Conservation (phyloP, 108 stramenopile species). For the Conticribra guillardii region DNA sequence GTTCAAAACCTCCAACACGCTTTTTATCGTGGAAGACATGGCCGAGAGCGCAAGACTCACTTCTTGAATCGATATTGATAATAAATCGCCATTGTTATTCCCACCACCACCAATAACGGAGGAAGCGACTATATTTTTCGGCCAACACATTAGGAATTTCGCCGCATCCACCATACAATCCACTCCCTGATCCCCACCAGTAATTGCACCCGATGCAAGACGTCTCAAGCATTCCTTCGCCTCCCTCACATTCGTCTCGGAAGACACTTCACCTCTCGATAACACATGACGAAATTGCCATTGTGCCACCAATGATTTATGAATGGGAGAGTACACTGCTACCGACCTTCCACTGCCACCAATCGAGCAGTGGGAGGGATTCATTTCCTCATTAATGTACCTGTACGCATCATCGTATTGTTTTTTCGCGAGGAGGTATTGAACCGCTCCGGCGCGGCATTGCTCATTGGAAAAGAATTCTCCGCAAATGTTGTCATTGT, state of each 20-base stretch:
- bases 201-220: slow-evolving; percentile 33
- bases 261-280: slow-evolving; percentile 21
- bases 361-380: no score
- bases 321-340: slow-evolving; percentile 52
- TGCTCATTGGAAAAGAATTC: slow-evolving; percentile 35
- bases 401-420: slow-evolving; percentile 52
- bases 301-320: slow-evolving; percentile 60
- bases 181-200: slow-evolving; percentile 36
- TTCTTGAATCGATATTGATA: slow-evolving; percentile 31
- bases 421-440: slow-evolving; percentile 45
- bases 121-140: slow-evolving; percentile 28
- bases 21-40: slow-evolving; percentile 37
- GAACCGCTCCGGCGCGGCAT: slow-evolving; percentile 45
- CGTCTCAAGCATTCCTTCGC: slow-evolving; percentile 42
- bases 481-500: background rate
- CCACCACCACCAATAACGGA: slow-evolving; percentile 10
- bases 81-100: background rate
- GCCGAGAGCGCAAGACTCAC: slow-evolving; percentile 48
- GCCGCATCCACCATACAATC: slow-evolving; percentile 53
- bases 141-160: slow-evolving; percentile 59
- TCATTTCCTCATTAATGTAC: slow-evolving; percentile 29
- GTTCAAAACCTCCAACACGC: slow-evolving; percentile 19
- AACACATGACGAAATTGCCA: slow-evolving; percentile 53
- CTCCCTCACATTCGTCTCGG: slow-evolving; percentile 24
- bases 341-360: no score